These are phyloP conservation scores for Lindgomyces ingoldianus DNA, from an alignment of 495 filamentous ascomycete genomes.

Conservation along the genomic window DNA sequence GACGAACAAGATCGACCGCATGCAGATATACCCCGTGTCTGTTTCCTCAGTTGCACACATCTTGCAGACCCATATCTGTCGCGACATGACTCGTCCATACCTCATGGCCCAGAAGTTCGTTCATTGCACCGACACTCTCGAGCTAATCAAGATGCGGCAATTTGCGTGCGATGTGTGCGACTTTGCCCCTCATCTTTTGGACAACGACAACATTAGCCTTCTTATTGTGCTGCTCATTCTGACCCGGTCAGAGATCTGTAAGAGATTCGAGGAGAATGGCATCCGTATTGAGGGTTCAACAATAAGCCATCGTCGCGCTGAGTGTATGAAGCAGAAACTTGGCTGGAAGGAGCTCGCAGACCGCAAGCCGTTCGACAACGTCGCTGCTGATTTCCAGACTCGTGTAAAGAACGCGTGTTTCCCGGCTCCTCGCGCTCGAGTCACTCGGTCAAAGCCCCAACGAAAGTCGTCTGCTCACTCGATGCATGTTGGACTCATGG, in stretches of 20 bases:
- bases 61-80: slow-evolving; percentile 27
- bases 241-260: slow-evolving; percentile 28
- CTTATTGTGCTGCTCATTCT: slow-evolving; percentile 36
- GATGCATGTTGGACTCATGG: neutral
- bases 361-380: slow-evolving; percentile 30
- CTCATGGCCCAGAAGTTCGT: slow-evolving; percentile 26
- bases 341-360: slow-evolving; percentile 27
- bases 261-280: slow-evolving; percentile 31
- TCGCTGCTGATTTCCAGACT: slow-evolving; percentile 23
- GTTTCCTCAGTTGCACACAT: slow-evolving; percentile 24
- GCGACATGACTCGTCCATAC: slow-evolving; percentile 24
- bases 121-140: slow-evolving; percentile 12
- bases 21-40: slow-evolving; percentile 28
- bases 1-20: slow-evolving; percentile 31
- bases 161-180: slow-evolving; percentile 29
- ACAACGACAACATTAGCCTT: slow-evolving; percentile 36
- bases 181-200: slow-evolving; percentile 34
- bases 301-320: slow-evolving; percentile 31
- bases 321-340: slow-evolving; percentile 33
- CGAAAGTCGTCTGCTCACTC: neutral
- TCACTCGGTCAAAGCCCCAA: neutral
- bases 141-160: slow-evolving; percentile 19
- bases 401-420: slow-evolving; percentile 29
- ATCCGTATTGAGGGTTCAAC: slow-evolving; percentile 38
- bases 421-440: slow-evolving; percentile 10